These are phyloP conservation scores for Cephaloascus fragrans DNA, from an alignment of 805 yeast species.

Conservation along the genomic window DNA sequence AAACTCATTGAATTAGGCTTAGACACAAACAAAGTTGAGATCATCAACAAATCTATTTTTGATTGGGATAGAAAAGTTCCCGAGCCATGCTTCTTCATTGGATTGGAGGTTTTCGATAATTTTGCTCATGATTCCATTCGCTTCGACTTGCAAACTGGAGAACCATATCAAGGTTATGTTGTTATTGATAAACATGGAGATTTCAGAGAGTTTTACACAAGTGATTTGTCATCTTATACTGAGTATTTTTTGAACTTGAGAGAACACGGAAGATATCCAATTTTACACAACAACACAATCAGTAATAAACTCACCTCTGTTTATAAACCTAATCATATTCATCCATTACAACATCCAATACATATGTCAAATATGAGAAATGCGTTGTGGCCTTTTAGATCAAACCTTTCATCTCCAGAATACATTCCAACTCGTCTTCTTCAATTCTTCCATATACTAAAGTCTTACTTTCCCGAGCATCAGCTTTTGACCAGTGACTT, in stretches of 20 bases:
- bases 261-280: conserved; percentile 30
- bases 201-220: conserved; percentile 61
- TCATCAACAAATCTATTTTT: conserved; percentile 67
- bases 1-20: conserved; percentile 27
- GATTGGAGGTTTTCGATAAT: conserved; percentile 78
- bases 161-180: conserved; percentile 73
- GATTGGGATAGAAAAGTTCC: conserved; percentile 55
- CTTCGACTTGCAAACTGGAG: conserved; percentile 56
- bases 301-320: conserved; percentile 12
- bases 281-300: conserved; percentile 16
- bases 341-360: conserved; percentile 51
- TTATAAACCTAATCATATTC: conserved; percentile 18
- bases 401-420: conserved; percentile 61
- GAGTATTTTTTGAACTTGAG: conserved; percentile 46
- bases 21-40: conserved; percentile 47
- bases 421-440: conserved; percentile 72
- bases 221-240: conserved; percentile 50
- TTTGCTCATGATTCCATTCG: conserved; percentile 75
- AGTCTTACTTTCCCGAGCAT: conserved; percentile 65
- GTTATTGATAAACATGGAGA: conserved; percentile 65
- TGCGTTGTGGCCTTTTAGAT: conserved; percentile 53
- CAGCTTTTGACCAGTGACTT: conserved; percentile 69
- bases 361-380: conserved; percentile 32
- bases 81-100: conserved; percentile 69
- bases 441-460: conserved; percentile 54